A percentile compares a stretch with the other conserved stretches of the same genome.
Conservation (phyloP, 768 basidiomycete genomes). For the Mycena vulgaris region DNA sequence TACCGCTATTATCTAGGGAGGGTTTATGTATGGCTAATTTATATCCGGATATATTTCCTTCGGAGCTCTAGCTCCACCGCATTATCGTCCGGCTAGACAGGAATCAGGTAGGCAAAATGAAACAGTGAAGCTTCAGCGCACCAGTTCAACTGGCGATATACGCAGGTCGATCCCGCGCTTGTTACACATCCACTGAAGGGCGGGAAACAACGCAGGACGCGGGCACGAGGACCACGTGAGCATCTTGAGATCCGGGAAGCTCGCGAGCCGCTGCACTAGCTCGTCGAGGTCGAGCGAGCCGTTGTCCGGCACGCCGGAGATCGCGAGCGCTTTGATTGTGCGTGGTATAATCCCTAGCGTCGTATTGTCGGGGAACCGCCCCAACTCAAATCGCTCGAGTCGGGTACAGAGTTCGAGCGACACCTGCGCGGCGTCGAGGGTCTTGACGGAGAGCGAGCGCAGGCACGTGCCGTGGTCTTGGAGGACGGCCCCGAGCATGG, state of each 20-base stretch:
- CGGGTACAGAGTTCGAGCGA: background rate
- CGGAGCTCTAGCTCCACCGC: conserved; percentile 25
- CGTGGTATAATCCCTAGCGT: conserved; percentile 24
- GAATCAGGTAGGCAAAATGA: background rate
- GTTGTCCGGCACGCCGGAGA: background rate
- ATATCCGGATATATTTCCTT: conserved; percentile 32
- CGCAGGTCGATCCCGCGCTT: conserved; percentile 12
- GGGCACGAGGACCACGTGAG: conserved; percentile 16
- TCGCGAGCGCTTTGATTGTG: conserved; percentile 19
- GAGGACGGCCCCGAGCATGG: conserved; percentile 1
- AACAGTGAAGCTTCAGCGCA: background rate
- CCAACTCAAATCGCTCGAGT: conserved; percentile 35
- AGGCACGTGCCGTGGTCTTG: conserved; percentile 15
- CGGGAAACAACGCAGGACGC: background rate
- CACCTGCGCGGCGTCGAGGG: background rate
- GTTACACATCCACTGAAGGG: conserved; percentile 11
- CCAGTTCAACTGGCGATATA: background rate
- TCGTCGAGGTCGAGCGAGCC: background rate
- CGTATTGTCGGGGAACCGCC: conserved; percentile 14
- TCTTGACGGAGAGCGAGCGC: conserved; percentile 26
- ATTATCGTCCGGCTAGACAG: conserved; percentile 14
- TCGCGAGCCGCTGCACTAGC: conserved; percentile 1
- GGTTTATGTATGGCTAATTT: background rate
- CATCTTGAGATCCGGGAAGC: conserved; percentile 17
- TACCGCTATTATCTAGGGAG: no score